Conservation (phyloP, 2,329 filamentous ascomycete genomes). For the Aspergillus sergii region DNA sequence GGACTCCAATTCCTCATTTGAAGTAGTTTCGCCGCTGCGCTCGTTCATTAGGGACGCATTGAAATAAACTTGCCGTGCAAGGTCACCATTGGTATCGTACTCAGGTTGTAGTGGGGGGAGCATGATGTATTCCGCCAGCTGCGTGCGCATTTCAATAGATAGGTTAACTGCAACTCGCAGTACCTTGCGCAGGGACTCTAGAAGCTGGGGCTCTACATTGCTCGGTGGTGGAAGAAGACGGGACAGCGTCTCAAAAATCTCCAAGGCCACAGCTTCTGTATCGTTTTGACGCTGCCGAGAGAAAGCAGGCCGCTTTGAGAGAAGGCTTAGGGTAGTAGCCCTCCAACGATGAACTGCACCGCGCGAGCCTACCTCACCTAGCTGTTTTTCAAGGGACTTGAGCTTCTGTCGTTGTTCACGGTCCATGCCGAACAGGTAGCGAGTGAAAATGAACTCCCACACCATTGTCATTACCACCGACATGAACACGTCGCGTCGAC, state of each 20-base stretch:
- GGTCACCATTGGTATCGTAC: conserved; percentile 90
- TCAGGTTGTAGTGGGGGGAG: conserved; percentile 91
- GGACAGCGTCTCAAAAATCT: conserved; percentile 81
- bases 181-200: conserved; percentile 82
- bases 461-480: conserved; percentile 99
- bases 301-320: conserved; percentile 80
- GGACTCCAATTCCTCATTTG: conserved; percentile 79
- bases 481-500: conserved; percentile 94
- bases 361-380: conserved; percentile 82
- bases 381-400: conserved; percentile 89
- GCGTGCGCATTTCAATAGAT: conserved; percentile 95
- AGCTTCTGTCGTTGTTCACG: conserved; percentile 96
- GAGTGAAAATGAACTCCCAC: conserved; percentile 97
- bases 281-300: conserved; percentile 80
- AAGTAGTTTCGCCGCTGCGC: conserved; percentile 69
- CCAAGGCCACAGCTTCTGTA: conserved; percentile 92
- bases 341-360: conserved; percentile 97
- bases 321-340: conserved; percentile 86
- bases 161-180: conserved; percentile 86
- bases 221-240: conserved; percentile 84
- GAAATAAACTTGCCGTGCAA: conserved; percentile 85
- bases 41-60: conserved; percentile 95
- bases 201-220: conserved; percentile 76
- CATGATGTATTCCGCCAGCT: conserved; percentile 98
- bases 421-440: conserved; percentile 98